Conservation (phyloP, 352 stramenopile species). For the Globisporangium irregulare region DNA sequence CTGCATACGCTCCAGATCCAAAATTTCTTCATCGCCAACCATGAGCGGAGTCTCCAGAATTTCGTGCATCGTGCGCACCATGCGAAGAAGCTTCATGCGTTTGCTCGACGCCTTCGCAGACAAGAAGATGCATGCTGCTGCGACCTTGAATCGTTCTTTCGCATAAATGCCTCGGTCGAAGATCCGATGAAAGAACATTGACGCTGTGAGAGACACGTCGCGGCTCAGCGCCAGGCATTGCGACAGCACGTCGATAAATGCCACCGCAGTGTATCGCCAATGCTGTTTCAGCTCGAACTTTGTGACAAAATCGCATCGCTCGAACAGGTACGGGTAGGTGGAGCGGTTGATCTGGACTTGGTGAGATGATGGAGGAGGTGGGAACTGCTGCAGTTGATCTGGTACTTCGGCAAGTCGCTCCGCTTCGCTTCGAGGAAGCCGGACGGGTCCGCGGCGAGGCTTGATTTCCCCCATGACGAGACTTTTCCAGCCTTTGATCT, state of each 20-base stretch:
- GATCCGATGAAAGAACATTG: constrained; percentile 77
- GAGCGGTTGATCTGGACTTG: constrained; percentile 66
- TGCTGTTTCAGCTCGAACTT: constrained; percentile 75
- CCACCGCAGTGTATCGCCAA: constrained; percentile 75
- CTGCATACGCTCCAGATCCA: constrained; percentile 84
- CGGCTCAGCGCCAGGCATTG: constrained; percentile 63
- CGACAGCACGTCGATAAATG: constrained; percentile 77
- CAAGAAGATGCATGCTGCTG: constrained; percentile 78
- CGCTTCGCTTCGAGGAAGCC: constrained; percentile 56
- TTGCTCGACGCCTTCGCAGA: constrained; percentile 82
- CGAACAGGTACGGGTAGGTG: constrained; percentile 74
- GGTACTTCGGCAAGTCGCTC: constrained; percentile 64
- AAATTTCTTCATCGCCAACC: constrained; percentile 73
- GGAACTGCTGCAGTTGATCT: constrained; percentile 76
- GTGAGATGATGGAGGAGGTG: constrained; percentile 41
- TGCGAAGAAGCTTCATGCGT: constrained; percentile 84
- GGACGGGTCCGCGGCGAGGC: constrained; percentile 43
- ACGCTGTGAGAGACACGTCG: constrained; percentile 70
- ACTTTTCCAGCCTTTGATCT: constrained; percentile 80
- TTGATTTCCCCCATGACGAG: constrained; percentile 70
- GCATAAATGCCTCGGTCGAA: constrained; percentile 83
- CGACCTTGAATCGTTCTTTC: constrained; percentile 77
- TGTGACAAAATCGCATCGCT: constrained; percentile 52
- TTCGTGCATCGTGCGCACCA: constrained; percentile 85
- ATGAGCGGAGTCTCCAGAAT: constrained; percentile 73